These are phyloP conservation scores for Bretziella fagacearum DNA, from an alignment of 2,329 filamentous ascomycete genomes.

Conservation along the genomic window DNA sequence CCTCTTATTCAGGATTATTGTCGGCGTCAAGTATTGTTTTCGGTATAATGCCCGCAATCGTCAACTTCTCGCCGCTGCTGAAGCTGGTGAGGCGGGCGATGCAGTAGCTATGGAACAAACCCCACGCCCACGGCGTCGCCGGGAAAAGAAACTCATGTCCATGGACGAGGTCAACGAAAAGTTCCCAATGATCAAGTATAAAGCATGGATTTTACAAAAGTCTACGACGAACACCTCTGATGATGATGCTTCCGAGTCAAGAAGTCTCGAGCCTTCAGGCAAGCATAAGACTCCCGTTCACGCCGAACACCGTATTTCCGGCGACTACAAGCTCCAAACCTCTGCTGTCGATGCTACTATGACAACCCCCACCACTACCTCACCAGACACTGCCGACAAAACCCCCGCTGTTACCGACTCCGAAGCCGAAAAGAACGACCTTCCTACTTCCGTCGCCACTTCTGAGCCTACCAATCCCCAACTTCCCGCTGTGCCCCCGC, in stretches of 20 bases:
- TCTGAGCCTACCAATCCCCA: not conserved
- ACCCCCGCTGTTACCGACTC: not conserved
- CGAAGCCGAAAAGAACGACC: too few species aligned
- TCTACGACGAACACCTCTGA: constrained; percentile 18
- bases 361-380: constrained; percentile 1
- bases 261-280: not conserved
- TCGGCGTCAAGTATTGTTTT: constrained; percentile 98
- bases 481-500: constrained; percentile 4
- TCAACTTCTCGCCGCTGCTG: constrained; percentile 42
- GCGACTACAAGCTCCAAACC: not conserved
- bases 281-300: not conserved
- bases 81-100: constrained; percentile 60
- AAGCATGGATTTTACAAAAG: constrained; percentile 59
- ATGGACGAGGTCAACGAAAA: constrained; percentile 98
- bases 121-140: constrained; percentile 63
- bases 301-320: not conserved
- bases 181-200: constrained; percentile 93
- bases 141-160: constrained; percentile 97
- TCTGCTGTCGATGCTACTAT: not conserved
- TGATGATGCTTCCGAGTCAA: not conserved
- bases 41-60: constrained; percentile 92
- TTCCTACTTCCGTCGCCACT: not conserved
- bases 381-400: constrained; percentile 11
- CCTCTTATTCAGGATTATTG: constrained; percentile 65
- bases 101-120: constrained; percentile 77